Evolutionary conservation across 495 filamentous ascomycete species (phyloP), one percentile per base, ranked within the genome.

Genomic region (Penicillium silybi): DNA sequence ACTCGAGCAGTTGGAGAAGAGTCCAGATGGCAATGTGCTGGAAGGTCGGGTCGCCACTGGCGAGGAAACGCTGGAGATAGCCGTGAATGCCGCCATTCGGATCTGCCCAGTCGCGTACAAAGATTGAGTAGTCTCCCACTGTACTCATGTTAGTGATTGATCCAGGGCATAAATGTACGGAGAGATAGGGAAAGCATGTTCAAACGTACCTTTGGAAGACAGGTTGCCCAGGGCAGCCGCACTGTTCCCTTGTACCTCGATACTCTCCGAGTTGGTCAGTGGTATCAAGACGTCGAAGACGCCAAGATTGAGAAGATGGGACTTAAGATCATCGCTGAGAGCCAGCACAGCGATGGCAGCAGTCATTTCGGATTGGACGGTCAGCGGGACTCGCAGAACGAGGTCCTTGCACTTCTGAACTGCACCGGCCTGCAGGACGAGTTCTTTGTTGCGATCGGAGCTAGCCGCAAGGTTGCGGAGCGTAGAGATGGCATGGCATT

Each of bases 21-120:
- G 93, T 98, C 93, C 93, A 98, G 57, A 97, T 97, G 32, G 93
- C 92, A 59, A 98, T 98, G 67, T 98, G 93, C 66, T 98, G 93
- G 77, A 98, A 98, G 1, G 93, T 98, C 11, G 95, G 85, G 65
- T 98, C 93, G 37, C 90, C 91, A 62, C 90, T 96, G 18, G 85
- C 89, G 5, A 98, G 81, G 75, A 98, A 98, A 43, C 93, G 83
- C 52, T 83, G 86, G 17, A 98, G 78, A 63, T 98, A 98, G 44
- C 93, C 92, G 65, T 96, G 90, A 53, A 98, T 95, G 23, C 93
- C 93, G 48, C 90, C 92, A 51, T 90, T 85, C 3, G 93, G 93
- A 59, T 95, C 86, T 19, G 78, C 83, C 93, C 93, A 98, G 69
- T 92, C 86, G 52, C 91, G 84, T 23, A 96, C 85, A 67, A 98